Evolutionary conservation across 2,329 filamentous ascomycete genomes (phyloP).

Genomic region (Talaromyces sp.): DNA sequence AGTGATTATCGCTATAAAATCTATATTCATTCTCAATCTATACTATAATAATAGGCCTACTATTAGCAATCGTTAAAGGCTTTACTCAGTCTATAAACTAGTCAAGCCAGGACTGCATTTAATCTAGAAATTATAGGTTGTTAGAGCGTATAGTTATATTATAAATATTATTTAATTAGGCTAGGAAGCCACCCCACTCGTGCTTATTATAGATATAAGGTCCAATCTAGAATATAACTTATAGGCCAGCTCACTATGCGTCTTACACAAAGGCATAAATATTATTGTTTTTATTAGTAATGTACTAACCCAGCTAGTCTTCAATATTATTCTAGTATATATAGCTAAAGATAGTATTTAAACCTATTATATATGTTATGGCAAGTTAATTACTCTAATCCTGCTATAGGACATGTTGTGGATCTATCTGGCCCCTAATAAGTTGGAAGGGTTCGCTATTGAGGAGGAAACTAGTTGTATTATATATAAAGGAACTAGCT

Average conservation of each 20-base stretch:
- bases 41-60: not conserved
- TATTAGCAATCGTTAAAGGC: no score
- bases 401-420: conserved; percentile 46
- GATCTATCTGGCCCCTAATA: conserved; percentile 17
- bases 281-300: conserved; percentile 13
- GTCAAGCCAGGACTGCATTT: no score
- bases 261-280: not conserved
- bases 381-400: conserved; percentile 49
- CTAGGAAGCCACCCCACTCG: conserved; percentile 4
- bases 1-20: not conserved
- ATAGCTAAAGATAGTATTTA: conserved; percentile 53
- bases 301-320: not conserved
- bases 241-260: not conserved
- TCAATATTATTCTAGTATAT: conserved; percentile 47
- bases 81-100: no score
- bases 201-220: not conserved
- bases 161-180: conserved; percentile 8
- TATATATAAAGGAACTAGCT: no score
- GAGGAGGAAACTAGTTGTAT: no score
- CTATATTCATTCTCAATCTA: not conserved
- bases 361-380: conserved; percentile 48
- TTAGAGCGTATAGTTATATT: not conserved
- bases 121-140: not conserved
- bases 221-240: conserved; percentile 21
- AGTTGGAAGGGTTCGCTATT: conserved; percentile 13